phyloP scores from a whole-genome alignment of 805 yeast genomes.

The Cyberlindnera meyerae region DNA sequence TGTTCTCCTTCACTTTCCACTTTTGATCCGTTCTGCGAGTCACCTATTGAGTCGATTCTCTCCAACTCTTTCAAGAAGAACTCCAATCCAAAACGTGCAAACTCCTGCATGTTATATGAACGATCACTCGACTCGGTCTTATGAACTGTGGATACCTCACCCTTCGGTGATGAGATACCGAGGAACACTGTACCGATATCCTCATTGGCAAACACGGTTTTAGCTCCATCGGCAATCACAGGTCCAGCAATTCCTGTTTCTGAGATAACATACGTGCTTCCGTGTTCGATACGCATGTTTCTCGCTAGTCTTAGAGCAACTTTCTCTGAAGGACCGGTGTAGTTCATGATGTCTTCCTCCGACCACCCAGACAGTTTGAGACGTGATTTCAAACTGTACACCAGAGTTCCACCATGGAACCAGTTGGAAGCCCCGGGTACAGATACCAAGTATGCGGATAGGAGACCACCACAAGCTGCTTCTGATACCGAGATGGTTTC shows the following conservation, averaged over 20 bases:
- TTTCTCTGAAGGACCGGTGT: conserved; percentile 77
- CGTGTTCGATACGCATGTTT: conserved; percentile 72
- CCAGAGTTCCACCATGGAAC: conserved; percentile 79
- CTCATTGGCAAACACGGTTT: conserved; percentile 26
- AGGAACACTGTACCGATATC: conserved; percentile 65
- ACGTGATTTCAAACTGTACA: conserved; percentile 72
- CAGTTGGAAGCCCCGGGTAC: conserved; percentile 83
- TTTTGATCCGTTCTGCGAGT: conserved; percentile 1
- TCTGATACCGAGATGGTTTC: conserved; percentile 79
- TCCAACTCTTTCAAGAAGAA: conserved; percentile 50
- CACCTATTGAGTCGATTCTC: conserved; percentile 9
- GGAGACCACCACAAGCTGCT: conserved; percentile 85
- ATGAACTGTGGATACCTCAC: conserved; percentile 43
- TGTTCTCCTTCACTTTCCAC: conserved; percentile 4
- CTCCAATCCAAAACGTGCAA: conserved; percentile 63
- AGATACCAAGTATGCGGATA: conserved; percentile 75
- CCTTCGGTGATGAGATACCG: conserved; percentile 64
- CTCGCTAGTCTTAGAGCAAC: conserved; percentile 77
- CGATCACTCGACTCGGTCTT: conserved; percentile 49
- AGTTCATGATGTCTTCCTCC: conserved; percentile 58
- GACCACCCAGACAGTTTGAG: conserved; percentile 77
- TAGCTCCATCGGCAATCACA: conserved; percentile 34
- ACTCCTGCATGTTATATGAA: conserved; percentile 65
- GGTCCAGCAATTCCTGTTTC: conserved; percentile 93
- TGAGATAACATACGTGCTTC: conserved; percentile 74